phyloP scores from a whole-genome alignment of 768 basidiomycete genomes.

The Tricholoma matsutake region DNA sequence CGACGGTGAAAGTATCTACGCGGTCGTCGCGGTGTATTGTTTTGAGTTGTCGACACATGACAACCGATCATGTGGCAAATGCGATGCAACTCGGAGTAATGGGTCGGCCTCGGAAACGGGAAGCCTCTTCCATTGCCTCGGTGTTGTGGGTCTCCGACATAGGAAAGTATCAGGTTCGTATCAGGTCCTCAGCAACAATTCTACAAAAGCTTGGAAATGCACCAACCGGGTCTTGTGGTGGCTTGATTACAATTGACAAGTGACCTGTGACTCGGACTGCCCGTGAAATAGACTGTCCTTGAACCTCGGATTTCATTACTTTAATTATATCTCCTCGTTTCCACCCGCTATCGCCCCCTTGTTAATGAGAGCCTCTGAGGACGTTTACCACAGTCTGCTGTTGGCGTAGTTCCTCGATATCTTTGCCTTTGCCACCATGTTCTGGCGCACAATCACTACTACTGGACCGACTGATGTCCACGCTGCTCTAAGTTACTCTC shows the following conservation, averaged over 20 bases:
- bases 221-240: neutral
- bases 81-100: no score
- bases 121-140: no score
- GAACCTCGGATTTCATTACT: neutral
- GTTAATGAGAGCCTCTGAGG: slow-evolving; percentile 5
- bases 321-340: neutral
- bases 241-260: neutral
- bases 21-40: no score
- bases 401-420: neutral
- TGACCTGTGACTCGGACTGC: neutral
- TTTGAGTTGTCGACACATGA: no score
- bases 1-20: no score
- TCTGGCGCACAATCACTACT: slow-evolving; percentile 4
- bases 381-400: neutral
- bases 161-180: no score
- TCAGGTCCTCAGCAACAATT: no score
- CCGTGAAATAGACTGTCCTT: neutral
- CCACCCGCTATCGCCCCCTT: slow-evolving; percentile 1
- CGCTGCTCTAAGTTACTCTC: slow-evolving; percentile 25
- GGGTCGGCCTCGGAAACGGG: no score
- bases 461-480: neutral
- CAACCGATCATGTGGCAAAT: no score
- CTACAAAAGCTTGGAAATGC: no score
- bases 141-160: no score
- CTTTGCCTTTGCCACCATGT: slow-evolving; percentile 7